Base-by-base conservation (phyloP, 768 basidiomycete species). In the Auricularia auricula-judae region DNA sequence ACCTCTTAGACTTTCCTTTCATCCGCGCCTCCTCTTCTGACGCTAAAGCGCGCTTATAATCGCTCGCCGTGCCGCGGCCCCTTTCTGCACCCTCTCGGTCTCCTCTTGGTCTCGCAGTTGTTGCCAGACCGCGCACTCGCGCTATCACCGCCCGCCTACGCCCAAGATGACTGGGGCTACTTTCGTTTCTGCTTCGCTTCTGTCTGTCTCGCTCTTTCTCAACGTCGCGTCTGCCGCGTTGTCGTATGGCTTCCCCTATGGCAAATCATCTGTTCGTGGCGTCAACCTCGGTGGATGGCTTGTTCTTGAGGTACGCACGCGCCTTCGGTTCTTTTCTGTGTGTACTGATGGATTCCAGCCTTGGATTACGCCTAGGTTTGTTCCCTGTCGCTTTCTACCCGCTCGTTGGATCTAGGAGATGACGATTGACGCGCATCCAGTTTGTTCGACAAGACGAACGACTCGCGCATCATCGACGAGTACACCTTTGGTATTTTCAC, bases 261-360 rank as follows among this genome's bases (percentile, higher is more conserved):
- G 89, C 35, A 79, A 81, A 4, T 66, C 83, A 75, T 87, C 86
- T 68, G 85, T 93, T 58, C 84, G 91, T 11, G 91, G 91, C 64
- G 91, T 93, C 67, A 93, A 89, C 75, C 81, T 93, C 36, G 91
- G 91, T 36, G 83, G 84, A 3, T 84, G 83, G 83, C 80, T 84
- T 43, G 75, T 84, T 7, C 74, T 83, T 23, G 82, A 82, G 77
- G 82, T 81, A 39, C 36, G 77, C 67, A 7, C 23, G n/a, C n/a
- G 18, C 7, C 7, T 61, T 35, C 14, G 21, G 23, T 66, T 63
- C 60, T n/a, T 44, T 53, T 42, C 14, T 35, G 43, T 11, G 82
- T 34, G 79, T 82, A 21, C 74, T 79, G 29, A 79, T 81, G 74
- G 79, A 33, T 64, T 35, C 63, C 67, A 72, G 86, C 87, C 89